Evolutionary conservation across 1,284 basidiomycete species (phyloP).

Genomic region (Tremellales sp.): DNA sequence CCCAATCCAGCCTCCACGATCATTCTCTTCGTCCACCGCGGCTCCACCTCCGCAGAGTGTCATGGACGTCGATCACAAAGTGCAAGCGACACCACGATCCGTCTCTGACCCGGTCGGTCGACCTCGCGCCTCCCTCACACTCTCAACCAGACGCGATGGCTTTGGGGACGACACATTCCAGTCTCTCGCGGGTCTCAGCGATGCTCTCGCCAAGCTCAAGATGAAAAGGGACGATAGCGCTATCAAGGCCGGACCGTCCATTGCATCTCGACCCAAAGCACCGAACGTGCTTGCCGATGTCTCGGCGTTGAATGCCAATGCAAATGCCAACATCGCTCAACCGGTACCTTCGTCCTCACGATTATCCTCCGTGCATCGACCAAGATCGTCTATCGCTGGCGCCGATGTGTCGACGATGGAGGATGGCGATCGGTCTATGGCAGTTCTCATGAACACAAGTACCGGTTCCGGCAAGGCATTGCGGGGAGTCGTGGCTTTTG

Average conservation of each 20-base stretch:
- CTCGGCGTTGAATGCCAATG: background rate
- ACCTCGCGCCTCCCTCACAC: slow-evolving; percentile 6
- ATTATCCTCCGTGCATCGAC: slow-evolving; percentile 17
- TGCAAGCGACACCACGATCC: slow-evolving; percentile 8
- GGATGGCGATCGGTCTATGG: slow-evolving; percentile 20
- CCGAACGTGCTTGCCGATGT: background rate
- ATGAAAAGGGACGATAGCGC: slow-evolving; percentile 13
- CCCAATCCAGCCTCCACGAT: slow-evolving; percentile 23
- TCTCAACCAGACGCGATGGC: slow-evolving; percentile 26
- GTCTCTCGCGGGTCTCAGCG: slow-evolving; percentile 34
- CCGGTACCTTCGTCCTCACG: background rate
- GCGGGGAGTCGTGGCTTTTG: slow-evolving; percentile 76
- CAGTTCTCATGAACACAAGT: slow-evolving; percentile 25
- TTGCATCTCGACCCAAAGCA: background rate
- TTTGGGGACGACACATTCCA: slow-evolving; percentile 33
- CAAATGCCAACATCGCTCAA: background rate
- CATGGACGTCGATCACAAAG: slow-evolving; percentile 2
- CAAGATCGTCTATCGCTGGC: slow-evolving; percentile 5
- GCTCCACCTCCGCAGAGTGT: background rate
- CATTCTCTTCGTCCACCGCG: too few relatives aligned
- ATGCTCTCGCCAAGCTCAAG: slow-evolving; percentile 40
- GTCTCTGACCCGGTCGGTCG: slow-evolving; percentile 25
- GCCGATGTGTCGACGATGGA: slow-evolving; percentile 9
- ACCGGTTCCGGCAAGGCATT: slow-evolving; percentile 42
- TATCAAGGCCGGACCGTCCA: background rate